Evolutionary conservation across 257 asterid genomes (phyloP).

Genomic region (Ilex aquifolium): DNA sequence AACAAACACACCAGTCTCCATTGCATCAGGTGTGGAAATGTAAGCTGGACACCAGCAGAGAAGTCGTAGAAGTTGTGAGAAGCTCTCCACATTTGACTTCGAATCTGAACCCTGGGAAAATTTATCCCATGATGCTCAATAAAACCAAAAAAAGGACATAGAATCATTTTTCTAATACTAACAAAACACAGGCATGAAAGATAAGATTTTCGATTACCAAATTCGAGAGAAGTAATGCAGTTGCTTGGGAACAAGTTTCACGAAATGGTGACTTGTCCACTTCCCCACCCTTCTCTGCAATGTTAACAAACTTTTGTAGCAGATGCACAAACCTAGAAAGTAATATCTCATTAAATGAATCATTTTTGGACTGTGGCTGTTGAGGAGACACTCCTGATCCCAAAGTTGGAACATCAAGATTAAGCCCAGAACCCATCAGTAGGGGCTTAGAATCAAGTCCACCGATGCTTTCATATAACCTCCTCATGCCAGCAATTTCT

Average conservation of each 20-base stretch:
- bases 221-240: constrained; percentile 91
- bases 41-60: constrained; percentile 99
- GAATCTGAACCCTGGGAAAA: constrained; percentile 70
- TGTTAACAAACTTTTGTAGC: constrained; percentile 84
- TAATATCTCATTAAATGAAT: constrained; percentile 71
- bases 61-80: constrained; percentile 94
- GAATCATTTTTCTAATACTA: not conserved
- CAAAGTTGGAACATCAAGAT: constrained; percentile 44
- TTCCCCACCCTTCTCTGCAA: constrained; percentile 83
- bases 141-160: constrained; percentile 1
- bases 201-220: constrained; percentile 36
- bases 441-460: constrained; percentile 39
- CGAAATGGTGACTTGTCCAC: constrained; percentile 85
- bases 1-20: constrained; percentile 91
- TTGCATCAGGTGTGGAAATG: constrained; percentile 86
- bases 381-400: constrained; percentile 32
- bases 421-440: constrained; percentile 31
- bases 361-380: constrained; percentile 43
- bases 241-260: constrained; percentile 93
- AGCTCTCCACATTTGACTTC: constrained; percentile 70
- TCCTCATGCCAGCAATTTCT: constrained; percentile 98
- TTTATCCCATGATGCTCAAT: constrained; percentile 14
- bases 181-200: not conserved
- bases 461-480: constrained; percentile 84
- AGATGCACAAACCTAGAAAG: constrained; percentile 66